A percentile compares a stretch with the other conserved stretches of the same genome.
Conservation (phyloP, 768 basidiomycete species). For the Lactifluus rugatus region DNA sequence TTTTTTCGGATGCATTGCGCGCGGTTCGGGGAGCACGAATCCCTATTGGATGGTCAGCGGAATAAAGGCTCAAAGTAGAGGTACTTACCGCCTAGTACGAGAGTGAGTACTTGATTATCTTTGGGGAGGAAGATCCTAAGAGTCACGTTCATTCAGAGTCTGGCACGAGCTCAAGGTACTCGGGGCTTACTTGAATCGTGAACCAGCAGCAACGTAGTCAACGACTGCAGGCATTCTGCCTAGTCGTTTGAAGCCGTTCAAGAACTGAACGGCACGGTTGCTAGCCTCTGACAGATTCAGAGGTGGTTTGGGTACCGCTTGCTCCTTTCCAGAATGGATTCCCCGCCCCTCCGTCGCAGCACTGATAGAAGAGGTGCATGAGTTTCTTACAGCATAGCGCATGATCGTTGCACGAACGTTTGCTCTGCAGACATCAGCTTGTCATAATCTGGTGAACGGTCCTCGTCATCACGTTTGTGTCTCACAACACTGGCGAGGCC, state of each 20-base stretch:
- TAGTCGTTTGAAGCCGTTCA: constrained; percentile 84
- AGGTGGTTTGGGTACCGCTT: constrained; percentile 66
- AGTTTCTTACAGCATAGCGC: not conserved
- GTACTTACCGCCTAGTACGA: constrained; percentile 72
- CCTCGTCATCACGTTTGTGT: constrained; percentile 92
- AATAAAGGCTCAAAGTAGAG: not conserved
- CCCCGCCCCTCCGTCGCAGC: constrained; percentile 72
- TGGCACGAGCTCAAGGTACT: constrained; percentile 17
- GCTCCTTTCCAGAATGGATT: constrained; percentile 88
- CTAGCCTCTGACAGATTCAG: constrained; percentile 85
- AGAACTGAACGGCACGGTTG: constrained; percentile 73
- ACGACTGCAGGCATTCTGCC: constrained; percentile 80
- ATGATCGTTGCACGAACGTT: constrained; percentile 40
- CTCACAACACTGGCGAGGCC: constrained; percentile 84
- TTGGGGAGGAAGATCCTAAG: constrained; percentile 72
- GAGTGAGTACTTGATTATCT: constrained; percentile 86
- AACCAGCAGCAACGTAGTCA: constrained; percentile 90
- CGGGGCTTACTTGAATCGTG: constrained; percentile 73
- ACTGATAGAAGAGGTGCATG: constrained; percentile 31
- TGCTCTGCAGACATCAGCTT: constrained; percentile 94
- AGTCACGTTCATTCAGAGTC: not conserved
- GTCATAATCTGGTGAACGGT: constrained; percentile 92
- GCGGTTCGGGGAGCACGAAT: constrained; percentile 87
- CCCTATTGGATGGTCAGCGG: constrained; percentile 35
- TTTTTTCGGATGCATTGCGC: constrained; percentile 69